Conservation (phyloP, 2,329 filamentous ascomycete genomes). For the Ophiobolus disseminans region DNA sequence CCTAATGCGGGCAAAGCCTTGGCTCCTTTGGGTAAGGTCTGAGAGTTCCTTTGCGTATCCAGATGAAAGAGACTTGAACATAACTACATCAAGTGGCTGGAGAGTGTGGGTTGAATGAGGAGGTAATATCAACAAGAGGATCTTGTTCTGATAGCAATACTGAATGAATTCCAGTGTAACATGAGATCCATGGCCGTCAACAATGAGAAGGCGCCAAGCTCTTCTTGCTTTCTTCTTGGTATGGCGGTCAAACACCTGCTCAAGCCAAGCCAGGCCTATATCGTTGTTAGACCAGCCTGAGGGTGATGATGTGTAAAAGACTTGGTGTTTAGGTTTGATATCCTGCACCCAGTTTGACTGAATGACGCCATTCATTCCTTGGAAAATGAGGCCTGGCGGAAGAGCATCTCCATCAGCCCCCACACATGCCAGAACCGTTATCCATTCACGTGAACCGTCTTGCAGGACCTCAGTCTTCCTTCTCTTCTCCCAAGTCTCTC, state of each 20-base stretch:
- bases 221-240: background rate
- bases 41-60: no score
- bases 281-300: background rate
- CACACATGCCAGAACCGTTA: background rate
- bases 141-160: conserved; percentile 4
- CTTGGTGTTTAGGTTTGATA: background rate
- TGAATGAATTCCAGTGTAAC: conserved; percentile 12
- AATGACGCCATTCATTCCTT: background rate
- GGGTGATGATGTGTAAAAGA: background rate
- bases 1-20: no score
- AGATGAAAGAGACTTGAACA: background rate
- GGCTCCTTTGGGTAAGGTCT: no score
- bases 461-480: background rate
- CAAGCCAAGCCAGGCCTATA: background rate
- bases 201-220: background rate
- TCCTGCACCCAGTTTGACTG: background rate
- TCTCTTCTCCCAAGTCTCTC: background rate
- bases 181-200: background rate
- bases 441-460: background rate
- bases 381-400: background rate
- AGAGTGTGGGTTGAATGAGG: conserved; percentile 12
- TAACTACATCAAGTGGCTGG: conserved; percentile 9
- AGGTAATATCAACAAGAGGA: conserved; percentile 5
- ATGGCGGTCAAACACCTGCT: background rate
- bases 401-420: background rate